phyloP scores from a whole-genome alignment of 441 rosid genomes.

The Pelargonium citronellum region DNA sequence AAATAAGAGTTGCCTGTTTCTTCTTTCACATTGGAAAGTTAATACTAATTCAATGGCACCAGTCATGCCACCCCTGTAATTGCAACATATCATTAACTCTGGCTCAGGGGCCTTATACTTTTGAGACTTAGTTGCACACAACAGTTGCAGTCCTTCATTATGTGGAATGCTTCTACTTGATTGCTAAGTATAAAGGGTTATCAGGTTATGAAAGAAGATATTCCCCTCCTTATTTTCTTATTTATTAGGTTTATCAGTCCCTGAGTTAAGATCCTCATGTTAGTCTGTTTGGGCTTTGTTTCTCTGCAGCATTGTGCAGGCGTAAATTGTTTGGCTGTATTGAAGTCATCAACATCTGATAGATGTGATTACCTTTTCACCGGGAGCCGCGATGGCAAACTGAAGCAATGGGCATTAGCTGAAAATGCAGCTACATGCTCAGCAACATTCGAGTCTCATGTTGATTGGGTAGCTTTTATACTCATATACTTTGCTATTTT shows the following conservation, averaged over 20 bases:
- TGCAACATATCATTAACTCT: too few relatives aligned
- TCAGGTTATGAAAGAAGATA: neutral
- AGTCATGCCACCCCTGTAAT: too few relatives aligned
- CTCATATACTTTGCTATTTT: slow-evolving; percentile 17
- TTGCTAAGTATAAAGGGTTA: too few relatives aligned
- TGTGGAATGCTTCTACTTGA: too few relatives aligned
- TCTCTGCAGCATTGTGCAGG: slow-evolving; percentile 94
- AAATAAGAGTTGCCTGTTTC: too few relatives aligned
- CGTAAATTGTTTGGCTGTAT: slow-evolving; percentile 75
- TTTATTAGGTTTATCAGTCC: neutral
- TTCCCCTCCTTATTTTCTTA: neutral
- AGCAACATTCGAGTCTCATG: slow-evolving; percentile 99
- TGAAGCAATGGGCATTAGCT: slow-evolving; percentile 85
- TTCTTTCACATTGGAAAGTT: too few relatives aligned
- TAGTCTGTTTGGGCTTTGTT: slow-evolving; percentile 7
- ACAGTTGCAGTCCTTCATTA: too few relatives aligned
- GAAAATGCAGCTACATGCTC: slow-evolving; percentile 71
- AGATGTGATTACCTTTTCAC: slow-evolving; percentile 66
- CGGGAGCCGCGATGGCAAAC: slow-evolving; percentile 98
- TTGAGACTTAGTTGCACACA: too few relatives aligned
- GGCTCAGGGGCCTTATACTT: too few relatives aligned
- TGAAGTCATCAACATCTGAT: slow-evolving; percentile 50
- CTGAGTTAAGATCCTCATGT: slow-evolving; percentile 2
- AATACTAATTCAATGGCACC: too few relatives aligned
- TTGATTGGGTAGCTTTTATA: slow-evolving; percentile 76